Evolutionary conservation across 2,329 filamentous ascomycete species (phyloP).

Genomic region (Chaetomium olivaceum): DNA sequence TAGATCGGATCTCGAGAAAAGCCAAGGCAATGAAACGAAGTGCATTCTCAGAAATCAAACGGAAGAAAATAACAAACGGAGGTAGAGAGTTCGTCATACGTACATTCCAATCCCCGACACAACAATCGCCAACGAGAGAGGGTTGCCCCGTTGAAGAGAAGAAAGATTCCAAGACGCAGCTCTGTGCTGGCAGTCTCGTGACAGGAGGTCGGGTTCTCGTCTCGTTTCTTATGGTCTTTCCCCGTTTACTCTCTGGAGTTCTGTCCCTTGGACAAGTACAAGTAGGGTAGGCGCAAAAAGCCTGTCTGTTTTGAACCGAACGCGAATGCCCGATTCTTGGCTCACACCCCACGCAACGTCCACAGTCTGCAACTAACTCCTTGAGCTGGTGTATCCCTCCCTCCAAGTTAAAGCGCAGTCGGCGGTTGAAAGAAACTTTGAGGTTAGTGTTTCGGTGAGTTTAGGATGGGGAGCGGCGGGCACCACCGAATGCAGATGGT

Average conservation of each 20-base stretch:
- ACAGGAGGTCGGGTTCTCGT: conserved; percentile 33
- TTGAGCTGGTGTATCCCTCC: not conserved
- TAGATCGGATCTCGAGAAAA: conserved; percentile 27
- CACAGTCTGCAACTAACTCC: not conserved
- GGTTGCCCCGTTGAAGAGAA: conserved; percentile 38
- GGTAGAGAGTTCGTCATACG: conserved; percentile 51
- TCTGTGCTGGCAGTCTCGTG: conserved; percentile 59
- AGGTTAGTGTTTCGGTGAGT: not conserved
- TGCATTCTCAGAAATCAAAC: not conserved
- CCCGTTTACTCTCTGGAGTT: conserved; percentile 3
- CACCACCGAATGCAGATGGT: not conserved
- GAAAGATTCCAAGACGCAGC: conserved; percentile 55
- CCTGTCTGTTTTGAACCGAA: not conserved
- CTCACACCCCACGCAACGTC: not conserved
- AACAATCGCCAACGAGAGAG: conserved; percentile 14
- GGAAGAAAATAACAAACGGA: conserved; percentile 41
- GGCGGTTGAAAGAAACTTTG: not conserved
- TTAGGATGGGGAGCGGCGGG: not conserved
- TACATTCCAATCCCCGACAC: conserved; percentile 49
- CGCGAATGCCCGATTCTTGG: conserved; percentile 3
- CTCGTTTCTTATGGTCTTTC: conserved; percentile 16
- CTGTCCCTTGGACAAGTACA: conserved; percentile 9
- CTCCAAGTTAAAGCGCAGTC: not conserved
- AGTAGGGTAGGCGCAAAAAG: not conserved
- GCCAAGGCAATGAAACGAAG: conserved; percentile 23